A percentile compares a stretch with the other conserved stretches of the same genome.
Conservation (phyloP, 1,284 basidiomycete species). For the Caloboletus inedulis region DNA sequence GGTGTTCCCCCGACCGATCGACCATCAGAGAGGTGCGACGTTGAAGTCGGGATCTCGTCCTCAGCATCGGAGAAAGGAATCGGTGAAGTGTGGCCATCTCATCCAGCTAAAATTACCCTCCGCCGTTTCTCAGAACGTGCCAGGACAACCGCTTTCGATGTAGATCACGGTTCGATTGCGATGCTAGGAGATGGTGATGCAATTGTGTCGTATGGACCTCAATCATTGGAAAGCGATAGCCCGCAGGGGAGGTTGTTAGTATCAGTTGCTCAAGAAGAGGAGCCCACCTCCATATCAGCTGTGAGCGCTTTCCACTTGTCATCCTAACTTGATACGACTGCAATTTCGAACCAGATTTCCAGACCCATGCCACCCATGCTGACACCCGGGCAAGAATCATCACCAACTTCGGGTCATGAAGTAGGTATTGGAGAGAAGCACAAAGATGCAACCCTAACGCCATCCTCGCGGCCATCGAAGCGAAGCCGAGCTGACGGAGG, state of each 20-base stretch:
- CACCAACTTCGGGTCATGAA: background rate
- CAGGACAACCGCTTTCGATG: background rate
- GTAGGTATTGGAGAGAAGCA: slow-evolving; percentile 15
- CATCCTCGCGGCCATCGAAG: slow-evolving; percentile 23
- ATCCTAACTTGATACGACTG: background rate
- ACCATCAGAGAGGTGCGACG: background rate
- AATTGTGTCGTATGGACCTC: background rate
- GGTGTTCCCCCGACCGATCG: background rate
- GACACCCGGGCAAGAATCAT: background rate
- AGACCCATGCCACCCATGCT: background rate
- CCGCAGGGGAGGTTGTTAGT: background rate
- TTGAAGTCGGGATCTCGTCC: background rate
- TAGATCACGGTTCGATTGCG: background rate
- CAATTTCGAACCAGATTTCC: background rate
- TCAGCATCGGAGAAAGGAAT: background rate
- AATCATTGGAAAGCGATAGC: background rate
- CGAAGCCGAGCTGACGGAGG: slow-evolving; percentile 17
- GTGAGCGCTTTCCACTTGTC: slow-evolving; percentile 7
- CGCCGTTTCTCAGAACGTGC: slow-evolving; percentile 6
- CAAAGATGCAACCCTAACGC: background rate
- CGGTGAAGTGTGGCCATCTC: background rate
- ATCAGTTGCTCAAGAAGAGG: slow-evolving; percentile 3
- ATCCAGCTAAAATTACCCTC: background rate
- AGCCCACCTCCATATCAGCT: background rate
- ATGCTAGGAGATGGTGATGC: background rate